These are phyloP conservation scores for Pigoraptor vietnamica DNA, from an alignment of 78 protist species.

Conservation along the genomic window DNA sequence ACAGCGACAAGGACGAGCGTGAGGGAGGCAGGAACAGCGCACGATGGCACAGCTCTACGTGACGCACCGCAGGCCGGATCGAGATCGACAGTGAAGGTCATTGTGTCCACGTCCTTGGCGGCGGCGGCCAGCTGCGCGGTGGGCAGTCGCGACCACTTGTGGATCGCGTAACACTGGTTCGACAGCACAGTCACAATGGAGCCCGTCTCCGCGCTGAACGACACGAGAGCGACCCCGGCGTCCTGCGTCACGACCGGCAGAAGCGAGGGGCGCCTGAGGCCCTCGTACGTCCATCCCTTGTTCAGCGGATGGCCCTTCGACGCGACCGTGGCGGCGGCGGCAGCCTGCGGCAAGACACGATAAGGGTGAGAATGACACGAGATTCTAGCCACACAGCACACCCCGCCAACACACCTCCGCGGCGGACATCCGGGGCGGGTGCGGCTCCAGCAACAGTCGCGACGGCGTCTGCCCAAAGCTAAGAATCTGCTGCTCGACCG, in stretches of 20 bases:
- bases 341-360: too few relatives aligned
- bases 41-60: too few relatives aligned
- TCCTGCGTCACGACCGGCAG: not conserved
- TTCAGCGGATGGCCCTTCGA: not conserved
- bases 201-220: not conserved
- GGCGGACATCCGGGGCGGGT: not conserved
- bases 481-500: slow-evolving; percentile 66
- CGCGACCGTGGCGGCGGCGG: not conserved
- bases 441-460: slow-evolving; percentile 5
- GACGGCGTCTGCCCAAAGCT: slow-evolving; percentile 97
- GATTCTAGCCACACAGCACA: too few relatives aligned
- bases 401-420: too few relatives aligned
- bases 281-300: not conserved
- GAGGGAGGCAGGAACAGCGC: not conserved
- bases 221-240: not conserved
- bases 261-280: not conserved
- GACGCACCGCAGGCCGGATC: not conserved
- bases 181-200: not conserved
- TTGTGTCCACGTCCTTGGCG: not conserved
- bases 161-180: not conserved
- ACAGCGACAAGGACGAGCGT: not conserved
- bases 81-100: not conserved
- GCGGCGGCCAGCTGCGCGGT: not conserved
- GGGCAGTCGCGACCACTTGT: not conserved
- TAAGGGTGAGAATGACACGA: too few relatives aligned